Evolutionary conservation across 2,329 filamentous ascomycete genomes (phyloP).

Genomic region (Sarocladium brachiariae): DNA sequence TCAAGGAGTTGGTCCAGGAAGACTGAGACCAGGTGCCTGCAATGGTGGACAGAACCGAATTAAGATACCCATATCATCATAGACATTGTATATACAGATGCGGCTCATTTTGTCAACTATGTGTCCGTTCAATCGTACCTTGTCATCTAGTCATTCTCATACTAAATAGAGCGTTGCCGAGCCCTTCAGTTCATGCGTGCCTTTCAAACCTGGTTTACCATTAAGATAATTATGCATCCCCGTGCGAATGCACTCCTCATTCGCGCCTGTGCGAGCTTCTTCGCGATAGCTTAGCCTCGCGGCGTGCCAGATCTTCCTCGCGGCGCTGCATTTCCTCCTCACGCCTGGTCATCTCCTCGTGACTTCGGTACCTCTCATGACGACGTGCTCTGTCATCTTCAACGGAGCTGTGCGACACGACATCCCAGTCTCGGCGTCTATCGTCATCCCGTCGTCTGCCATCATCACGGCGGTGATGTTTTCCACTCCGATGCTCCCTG

Average conservation of each 20-base stretch:
- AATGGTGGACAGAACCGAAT: not conserved
- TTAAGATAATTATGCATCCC: too few relatives aligned
- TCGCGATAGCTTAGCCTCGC: not conserved
- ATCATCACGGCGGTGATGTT: not conserved
- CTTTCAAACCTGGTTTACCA: too few relatives aligned
- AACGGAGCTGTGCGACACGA: not conserved
- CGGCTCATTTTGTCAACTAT: not conserved
- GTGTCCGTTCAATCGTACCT: not conserved
- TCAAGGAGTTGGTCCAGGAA: conserved; percentile 60
- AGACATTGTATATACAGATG: not conserved
- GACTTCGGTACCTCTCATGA: conserved; percentile 5
- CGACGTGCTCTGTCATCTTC: conserved; percentile 5
- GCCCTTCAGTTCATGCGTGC: too few relatives aligned
- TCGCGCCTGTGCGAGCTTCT: conserved; percentile 3
- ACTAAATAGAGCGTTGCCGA: too few relatives aligned
- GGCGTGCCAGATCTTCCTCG: conserved; percentile 2
- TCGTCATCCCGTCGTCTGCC: not conserved
- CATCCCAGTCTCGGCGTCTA: not conserved
- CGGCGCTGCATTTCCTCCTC: conserved; percentile 8
- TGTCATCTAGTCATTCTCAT: not conserved
- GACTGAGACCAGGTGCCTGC: conserved; percentile 30
- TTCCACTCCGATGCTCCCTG: not conserved
- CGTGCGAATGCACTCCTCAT: too few relatives aligned
- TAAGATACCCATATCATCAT: conserved; percentile 4
- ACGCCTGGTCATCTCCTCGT: conserved; percentile 1